phyloP scores from a whole-genome alignment of 2,329 filamentous ascomycete species.

The Exophiala phaeomuriformis region DNA sequence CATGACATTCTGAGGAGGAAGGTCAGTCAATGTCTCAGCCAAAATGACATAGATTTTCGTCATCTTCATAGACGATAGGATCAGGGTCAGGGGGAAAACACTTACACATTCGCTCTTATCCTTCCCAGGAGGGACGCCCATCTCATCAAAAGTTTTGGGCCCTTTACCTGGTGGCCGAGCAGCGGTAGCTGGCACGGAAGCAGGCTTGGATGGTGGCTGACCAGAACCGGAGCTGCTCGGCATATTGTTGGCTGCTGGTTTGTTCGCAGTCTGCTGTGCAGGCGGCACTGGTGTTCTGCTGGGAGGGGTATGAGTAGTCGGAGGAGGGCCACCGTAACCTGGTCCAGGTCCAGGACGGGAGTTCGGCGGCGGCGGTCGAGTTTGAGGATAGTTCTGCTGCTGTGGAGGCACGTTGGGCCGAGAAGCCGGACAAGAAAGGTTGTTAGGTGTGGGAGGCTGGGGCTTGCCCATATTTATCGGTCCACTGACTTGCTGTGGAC shows the following conservation, averaged over 20 bases:
- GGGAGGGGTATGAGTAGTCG: slow-evolving; percentile 6
- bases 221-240: slow-evolving; percentile 15
- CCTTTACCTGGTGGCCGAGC: slow-evolving; percentile 53
- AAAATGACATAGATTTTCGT: no score
- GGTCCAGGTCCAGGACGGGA: slow-evolving; percentile 6
- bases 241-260: slow-evolving; percentile 8
- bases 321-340: slow-evolving; percentile 10
- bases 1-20: not conserved
- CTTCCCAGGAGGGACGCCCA: slow-evolving; percentile 84
- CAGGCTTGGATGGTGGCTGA: slow-evolving; percentile 31
- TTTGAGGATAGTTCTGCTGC: slow-evolving; percentile 15
- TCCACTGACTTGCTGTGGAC: slow-evolving; percentile 6
- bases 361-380: slow-evolving; percentile 9
- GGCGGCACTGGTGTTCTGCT: slow-evolving; percentile 2
- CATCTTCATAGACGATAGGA: not conserved
- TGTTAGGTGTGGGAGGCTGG: slow-evolving; percentile 20
- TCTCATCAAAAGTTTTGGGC: slow-evolving; percentile 93
- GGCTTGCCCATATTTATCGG: not conserved
- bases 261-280: slow-evolving; percentile 10
- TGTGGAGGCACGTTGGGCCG: slow-evolving; percentile 27
- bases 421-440: slow-evolving; percentile 31
- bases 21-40: not conserved
- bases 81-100: slow-evolving; percentile 32
- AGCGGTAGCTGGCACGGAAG: slow-evolving; percentile 33
- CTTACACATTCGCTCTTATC: slow-evolving; percentile 85